A percentile compares a stretch with the other conserved stretches of the same genome.
phyloP scores from a whole-genome alignment of 768 basidiomycete species.

The Mycena capillaripes region DNA sequence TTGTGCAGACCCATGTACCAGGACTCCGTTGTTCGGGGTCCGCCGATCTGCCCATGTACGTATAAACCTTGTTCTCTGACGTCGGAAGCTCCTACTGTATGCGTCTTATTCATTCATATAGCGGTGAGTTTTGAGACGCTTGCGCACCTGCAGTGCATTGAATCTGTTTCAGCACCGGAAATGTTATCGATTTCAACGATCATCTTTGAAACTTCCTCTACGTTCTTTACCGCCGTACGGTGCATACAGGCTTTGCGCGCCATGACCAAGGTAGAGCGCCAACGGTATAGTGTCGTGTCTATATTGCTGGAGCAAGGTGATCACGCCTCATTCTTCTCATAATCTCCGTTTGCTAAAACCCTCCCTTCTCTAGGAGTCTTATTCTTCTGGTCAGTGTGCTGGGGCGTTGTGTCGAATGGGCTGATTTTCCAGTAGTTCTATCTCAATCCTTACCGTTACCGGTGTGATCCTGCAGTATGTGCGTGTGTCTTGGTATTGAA shows the following conservation, averaged over 20 bases:
- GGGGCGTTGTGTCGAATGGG: background rate
- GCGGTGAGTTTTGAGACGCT: background rate
- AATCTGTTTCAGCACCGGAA: background rate
- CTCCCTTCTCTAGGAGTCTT: background rate
- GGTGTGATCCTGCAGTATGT: too few species aligned
- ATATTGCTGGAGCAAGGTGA: too few species aligned
- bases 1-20: background rate
- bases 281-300: too few species aligned
- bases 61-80: background rate
- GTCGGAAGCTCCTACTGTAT: background rate
- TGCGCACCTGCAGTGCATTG: background rate
- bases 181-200: too few species aligned
- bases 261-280: background rate
- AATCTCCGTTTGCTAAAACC: background rate
- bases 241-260: slow-evolving; percentile 1
- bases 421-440: too few species aligned
- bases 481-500: too few species aligned
- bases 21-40: background rate
- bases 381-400: slow-evolving; percentile 1
- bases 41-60: background rate
- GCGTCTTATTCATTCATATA: too few species aligned
- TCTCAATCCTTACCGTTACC: too few species aligned
- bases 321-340: background rate
- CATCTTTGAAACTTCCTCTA: too few species aligned
- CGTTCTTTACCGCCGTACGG: background rate